Conservation (phyloP, 2,329 filamentous ascomycete species). For the Orbilia javanica region DNA sequence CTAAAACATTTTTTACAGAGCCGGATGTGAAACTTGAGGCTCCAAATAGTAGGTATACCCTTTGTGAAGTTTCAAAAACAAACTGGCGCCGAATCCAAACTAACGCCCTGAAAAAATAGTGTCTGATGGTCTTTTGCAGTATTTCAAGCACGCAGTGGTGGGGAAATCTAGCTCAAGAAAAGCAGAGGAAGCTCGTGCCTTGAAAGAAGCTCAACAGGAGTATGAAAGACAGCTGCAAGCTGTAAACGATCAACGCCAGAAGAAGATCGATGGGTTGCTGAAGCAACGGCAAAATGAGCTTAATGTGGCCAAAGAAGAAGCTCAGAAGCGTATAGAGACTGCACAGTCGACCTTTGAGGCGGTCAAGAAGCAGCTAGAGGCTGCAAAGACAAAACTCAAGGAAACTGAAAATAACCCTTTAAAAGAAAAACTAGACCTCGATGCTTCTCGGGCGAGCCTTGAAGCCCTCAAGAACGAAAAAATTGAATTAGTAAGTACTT, state of each 20-base stretch:
- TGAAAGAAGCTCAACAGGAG: conserved; percentile 5
- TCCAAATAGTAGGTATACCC: background rate
- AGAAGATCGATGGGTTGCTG: conserved; percentile 25
- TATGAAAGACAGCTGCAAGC: conserved; percentile 7
- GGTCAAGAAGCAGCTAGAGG: conserved; percentile 20
- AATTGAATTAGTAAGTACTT: conserved; percentile 20
- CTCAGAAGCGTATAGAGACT: conserved; percentile 25
- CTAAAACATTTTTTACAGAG: background rate
- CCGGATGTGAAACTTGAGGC: background rate
- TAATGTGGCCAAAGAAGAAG: conserved; percentile 38
- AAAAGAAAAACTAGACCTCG: conserved; percentile 29
- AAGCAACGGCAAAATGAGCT: conserved; percentile 31
- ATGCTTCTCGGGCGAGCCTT: conserved; percentile 32
- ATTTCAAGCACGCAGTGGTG: background rate
- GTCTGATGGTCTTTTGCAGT: too few relatives aligned
- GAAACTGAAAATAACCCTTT: conserved; percentile 13
- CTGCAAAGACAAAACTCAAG: conserved; percentile 9
- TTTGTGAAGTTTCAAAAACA: background rate
- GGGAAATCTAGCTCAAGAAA: conserved; percentile 23
- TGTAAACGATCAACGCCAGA: background rate
- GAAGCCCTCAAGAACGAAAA: conserved; percentile 23
- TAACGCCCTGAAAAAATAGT: background rate
- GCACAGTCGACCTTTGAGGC: conserved; percentile 33
- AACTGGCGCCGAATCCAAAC: background rate
- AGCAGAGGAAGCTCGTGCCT: conserved; percentile 14